Evolutionary conservation across 108 stramenopile genomes (phyloP).

Genomic region (Schizochytrium sp.): DNA sequence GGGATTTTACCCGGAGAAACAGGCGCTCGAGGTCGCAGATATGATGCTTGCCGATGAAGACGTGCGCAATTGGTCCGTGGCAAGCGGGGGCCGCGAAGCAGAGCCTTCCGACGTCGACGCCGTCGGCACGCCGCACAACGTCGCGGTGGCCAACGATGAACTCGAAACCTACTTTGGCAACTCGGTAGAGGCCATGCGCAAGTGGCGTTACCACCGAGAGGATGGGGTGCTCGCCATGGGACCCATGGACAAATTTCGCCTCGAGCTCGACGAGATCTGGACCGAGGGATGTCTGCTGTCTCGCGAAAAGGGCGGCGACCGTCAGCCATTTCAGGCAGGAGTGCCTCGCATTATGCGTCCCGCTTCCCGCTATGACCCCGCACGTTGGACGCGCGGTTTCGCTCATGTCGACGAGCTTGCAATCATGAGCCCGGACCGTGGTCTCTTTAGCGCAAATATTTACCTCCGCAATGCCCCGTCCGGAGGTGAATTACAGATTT

Average conservation of each 20-base stretch:
- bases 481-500: slow-evolving; percentile 35
- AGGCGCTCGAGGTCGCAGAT: background rate
- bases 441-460: slow-evolving; percentile 81
- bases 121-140: slow-evolving; percentile 67
- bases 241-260: slow-evolving; percentile 35
- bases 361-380: slow-evolving; percentile 52
- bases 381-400: slow-evolving; percentile 74
- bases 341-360: slow-evolving; percentile 71
- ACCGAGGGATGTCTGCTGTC: slow-evolving; percentile 18
- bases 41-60: background rate
- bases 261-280: slow-evolving; percentile 38
- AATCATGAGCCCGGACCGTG: slow-evolving; percentile 48
- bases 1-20: background rate
- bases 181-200: slow-evolving; percentile 14
- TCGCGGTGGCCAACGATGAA: slow-evolving; percentile 46
- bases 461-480: slow-evolving; percentile 66
- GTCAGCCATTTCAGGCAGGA: slow-evolving; percentile 35
- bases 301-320: background rate
- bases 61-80: slow-evolving; percentile 62
- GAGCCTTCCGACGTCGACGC: slow-evolving; percentile 68
- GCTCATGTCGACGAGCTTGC: slow-evolving; percentile 83
- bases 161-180: background rate
- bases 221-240: slow-evolving; percentile 18
- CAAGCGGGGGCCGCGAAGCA: slow-evolving; percentile 59
- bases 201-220: slow-evolving; percentile 49